Conservation (phyloP, 169 alveolate species). For the Eimeria acervulina region DNA sequence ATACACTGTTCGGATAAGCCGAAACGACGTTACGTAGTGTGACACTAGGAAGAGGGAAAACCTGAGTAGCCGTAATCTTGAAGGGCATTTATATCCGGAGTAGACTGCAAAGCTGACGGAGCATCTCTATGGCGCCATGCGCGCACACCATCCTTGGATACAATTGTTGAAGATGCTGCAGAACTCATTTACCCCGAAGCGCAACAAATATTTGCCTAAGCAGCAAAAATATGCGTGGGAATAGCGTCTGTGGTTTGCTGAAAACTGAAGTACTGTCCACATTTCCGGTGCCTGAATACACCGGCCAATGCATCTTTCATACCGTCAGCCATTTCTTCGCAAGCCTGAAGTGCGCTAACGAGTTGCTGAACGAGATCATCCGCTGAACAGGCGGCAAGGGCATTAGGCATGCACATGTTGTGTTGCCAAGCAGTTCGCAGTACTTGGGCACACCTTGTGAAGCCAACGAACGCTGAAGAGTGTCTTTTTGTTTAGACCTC, state of each 20-base stretch:
- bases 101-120: not conserved
- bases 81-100: conserved; percentile 48
- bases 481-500: not conserved
- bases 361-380: conserved; percentile 62
- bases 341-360: conserved; percentile 73
- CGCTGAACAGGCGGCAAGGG: not conserved
- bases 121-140: conserved; percentile 67
- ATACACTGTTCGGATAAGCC: not conserved
- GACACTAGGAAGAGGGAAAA: not conserved
- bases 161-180: conserved; percentile 64
- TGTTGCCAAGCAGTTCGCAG: not conserved
- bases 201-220: not conserved
- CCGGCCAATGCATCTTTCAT: not conserved
- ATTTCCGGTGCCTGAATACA: not conserved
- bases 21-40: not conserved
- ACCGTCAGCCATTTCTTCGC: conserved; percentile 65
- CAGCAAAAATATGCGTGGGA: not conserved
- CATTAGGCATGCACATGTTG: not conserved
- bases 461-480: not conserved
- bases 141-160: conserved; percentile 81
- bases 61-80: conserved; percentile 75
- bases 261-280: not conserved
- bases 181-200: not conserved
- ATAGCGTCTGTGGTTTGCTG: not conserved
- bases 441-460: not conserved